Base-by-base conservation (phyloP, 2,329 filamentous ascomycete genomes). In the Aspergillus spinulosporus region DNA sequence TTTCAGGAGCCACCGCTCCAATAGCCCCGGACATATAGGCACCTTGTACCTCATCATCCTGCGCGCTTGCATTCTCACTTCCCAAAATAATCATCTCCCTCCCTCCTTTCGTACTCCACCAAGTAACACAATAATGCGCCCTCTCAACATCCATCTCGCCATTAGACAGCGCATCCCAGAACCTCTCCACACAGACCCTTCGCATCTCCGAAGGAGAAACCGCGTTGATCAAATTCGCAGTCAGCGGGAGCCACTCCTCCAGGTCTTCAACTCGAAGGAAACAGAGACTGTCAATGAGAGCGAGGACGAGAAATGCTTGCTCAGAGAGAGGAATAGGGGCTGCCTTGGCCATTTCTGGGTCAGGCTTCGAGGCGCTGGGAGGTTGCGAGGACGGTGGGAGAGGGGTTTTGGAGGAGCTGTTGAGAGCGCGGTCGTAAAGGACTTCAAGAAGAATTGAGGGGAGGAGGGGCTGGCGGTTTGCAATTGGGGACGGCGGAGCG, bases 131-230 rank as follows among this genome's bases (percentile, higher is more conserved):
- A 32, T 89, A 81, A 40, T 87, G 84, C 5, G 90, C 88, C 58
- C 91, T 82, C 69, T 95, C 89, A 26, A 95, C 87, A 72, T 96
- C 92, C 85, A 96, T 88, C 75, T 96, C 91, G 3, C 91, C 91
- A 64, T 83, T 86, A 40, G 87, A 87, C 7, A 96, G 74, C 2
- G 91, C 82, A 56, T 94, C 87, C 86, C 89, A 92, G 71, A 95
- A 88, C 49, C 91, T 80, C 60, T 85, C 81, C 67, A 86, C 85
- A 37, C 87, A 89, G 2, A 79, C 76, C 46, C 86, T 81, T 43
- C 86, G 81, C 78, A 92, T 84, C 3, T 66, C 71, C 0, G 79
- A 73, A 59, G 91, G 86, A 2, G 78, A 72, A 29, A 96, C 83
- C 12, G 75, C 74, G 62, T 87, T 86, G 57, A 94, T 76, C 11